A percentile compares a stretch with the other conserved stretches of the same genome.
Evolutionary conservation across 441 rosid species (phyloP).

Genomic region (Eutrema salsugineum): DNA sequence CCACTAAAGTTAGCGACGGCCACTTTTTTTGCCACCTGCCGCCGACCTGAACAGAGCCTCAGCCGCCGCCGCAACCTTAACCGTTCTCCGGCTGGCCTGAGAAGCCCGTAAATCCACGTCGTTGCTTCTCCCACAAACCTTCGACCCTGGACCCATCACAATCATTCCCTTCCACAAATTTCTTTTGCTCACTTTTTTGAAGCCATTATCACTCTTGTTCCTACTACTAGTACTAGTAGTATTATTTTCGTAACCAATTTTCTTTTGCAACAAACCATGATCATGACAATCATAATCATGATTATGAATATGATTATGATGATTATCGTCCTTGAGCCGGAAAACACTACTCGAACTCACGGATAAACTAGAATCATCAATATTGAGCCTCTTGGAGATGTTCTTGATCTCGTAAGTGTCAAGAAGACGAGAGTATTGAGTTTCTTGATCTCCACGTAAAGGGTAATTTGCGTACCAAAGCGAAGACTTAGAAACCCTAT

Average conservation of each 20-base stretch:
- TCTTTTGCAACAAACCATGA: neutral
- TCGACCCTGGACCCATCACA: constrained; percentile 33
- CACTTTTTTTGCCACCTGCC: constrained; percentile 3
- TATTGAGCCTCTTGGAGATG: constrained; percentile 44
- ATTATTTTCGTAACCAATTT: neutral
- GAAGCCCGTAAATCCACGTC: constrained; percentile 43
- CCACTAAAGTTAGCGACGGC: constrained; percentile 28
- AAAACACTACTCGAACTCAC: constrained; percentile 7
- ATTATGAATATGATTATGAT: neutral
- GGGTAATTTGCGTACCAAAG: constrained; percentile 22
- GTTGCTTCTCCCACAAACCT: constrained; percentile 51
- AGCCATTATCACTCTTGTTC: neutral
- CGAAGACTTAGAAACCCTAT: constrained; percentile 25
- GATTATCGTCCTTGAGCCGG: neutral
- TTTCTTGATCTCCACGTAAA: constrained; percentile 23
- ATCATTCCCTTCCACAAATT: constrained; percentile 37
- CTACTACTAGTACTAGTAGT: neutral
- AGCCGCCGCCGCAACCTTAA: constrained; percentile 23
- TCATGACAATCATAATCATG: neutral
- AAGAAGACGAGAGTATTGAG: constrained; percentile 42
- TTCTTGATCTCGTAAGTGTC: constrained; percentile 47
- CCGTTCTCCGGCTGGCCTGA: constrained; percentile 11
- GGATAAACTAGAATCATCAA: constrained; percentile 23
- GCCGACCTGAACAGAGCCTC: constrained; percentile 24
- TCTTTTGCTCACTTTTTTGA: constrained; percentile 27